Evolutionary conservation across 345 rosid species (phyloP).

Genomic region (Populus davidiana): DNA sequence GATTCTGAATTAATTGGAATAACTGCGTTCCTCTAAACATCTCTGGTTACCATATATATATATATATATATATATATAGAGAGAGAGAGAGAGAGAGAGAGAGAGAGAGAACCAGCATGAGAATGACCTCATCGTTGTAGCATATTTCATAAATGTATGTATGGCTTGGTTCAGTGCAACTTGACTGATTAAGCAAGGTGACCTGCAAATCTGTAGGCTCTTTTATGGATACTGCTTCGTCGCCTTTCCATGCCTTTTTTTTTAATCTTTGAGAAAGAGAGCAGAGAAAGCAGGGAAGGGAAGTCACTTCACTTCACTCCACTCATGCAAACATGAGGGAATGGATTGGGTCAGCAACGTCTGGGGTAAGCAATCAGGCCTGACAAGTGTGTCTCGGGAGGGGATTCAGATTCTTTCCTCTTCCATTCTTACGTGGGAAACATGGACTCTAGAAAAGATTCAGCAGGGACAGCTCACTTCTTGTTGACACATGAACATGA

Average conservation of each 20-base stretch:
- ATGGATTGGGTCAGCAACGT: slow-evolving; percentile 30
- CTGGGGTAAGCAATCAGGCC: slow-evolving; percentile 34
- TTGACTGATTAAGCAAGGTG: not conserved
- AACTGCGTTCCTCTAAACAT: too few relatives aligned
- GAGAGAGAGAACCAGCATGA: not conserved
- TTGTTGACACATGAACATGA: not conserved
- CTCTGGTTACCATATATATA: too few relatives aligned
- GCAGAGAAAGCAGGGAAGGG: not conserved
- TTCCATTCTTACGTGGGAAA: slow-evolving; percentile 2
- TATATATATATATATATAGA: too few relatives aligned
- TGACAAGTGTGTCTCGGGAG: slow-evolving; percentile 10
- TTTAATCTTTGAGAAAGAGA: too few relatives aligned
- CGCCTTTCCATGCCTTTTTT: not conserved
- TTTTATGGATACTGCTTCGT: not conserved
- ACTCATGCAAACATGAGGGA: slow-evolving; percentile 4
- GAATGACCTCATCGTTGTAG: not conserved
- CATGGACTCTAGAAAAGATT: not conserved
- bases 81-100: too few relatives aligned
- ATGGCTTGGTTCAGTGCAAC: not conserved
- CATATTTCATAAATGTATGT: not conserved
- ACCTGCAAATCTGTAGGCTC: not conserved
- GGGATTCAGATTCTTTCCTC: slow-evolving; percentile 28
- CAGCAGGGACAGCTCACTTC: not conserved
- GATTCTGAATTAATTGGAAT: too few relatives aligned
- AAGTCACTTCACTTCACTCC: not conserved